Evolutionary conservation across 176 grass and related monocot species (phyloP), one percentile per base, ranked within the genome.

Genomic region (Eragrostis curvula): DNA sequence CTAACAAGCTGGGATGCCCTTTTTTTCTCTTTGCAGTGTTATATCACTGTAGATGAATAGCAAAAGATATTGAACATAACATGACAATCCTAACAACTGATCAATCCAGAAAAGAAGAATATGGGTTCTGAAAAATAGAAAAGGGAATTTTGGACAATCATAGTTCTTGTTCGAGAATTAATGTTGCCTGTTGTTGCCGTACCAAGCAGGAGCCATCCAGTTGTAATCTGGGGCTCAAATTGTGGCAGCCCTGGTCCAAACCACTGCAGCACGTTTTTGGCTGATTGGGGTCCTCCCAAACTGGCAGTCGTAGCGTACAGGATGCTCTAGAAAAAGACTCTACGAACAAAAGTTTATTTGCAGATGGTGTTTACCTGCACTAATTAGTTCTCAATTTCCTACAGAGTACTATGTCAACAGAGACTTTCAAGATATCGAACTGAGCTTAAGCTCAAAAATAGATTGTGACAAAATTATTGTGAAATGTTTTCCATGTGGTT

Each of bases 181-280:
- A 80, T 75, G 62, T 30, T 51, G 63, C 10, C 70, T 62, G 62
- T 61, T 75, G 32, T 70, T 58, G 61, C 69, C 76, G 44, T 84
- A 69, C 69, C 49, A 30, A 69, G 76, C 75, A 46, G 64, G 51
- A 48, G 66, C 29, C 76, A 60, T 80, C 87, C 81, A 74, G 75
- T 84, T 84, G 81, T 84, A 84, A 77, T 88, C 59, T 79, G 60
- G 68, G 74, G 81, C 75, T 84, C 30, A 85, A 80, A 70, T 64
- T 80, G 62, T 68, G 70, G 36, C 76, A 53, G 62, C 61, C 13
- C 62, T 85, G 76, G 81, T 63, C 70, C 87, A 75, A 51, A 73
- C 23, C 70, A 49, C 70, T 49, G 70, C 44, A 83, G n/a, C 43
- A 68, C 32, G 80, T 82, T 80, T 69, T 74, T 60, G 64, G 62